Base-by-base conservation (phyloP, 1,284 basidiomycete genomes). In the Cystobasidium sp. region DNA sequence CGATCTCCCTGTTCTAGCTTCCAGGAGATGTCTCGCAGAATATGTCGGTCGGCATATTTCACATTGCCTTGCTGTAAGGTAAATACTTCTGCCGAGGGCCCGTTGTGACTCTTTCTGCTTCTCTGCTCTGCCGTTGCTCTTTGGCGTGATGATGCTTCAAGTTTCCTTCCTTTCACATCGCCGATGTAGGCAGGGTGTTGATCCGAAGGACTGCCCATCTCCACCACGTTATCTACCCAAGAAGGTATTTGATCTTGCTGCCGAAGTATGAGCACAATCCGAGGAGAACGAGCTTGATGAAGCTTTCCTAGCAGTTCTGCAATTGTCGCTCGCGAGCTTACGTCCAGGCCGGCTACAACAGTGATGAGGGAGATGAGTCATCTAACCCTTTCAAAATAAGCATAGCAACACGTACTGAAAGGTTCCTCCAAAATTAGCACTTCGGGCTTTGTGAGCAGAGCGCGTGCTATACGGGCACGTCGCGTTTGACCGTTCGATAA, bases 401-500 rank as follows among this genome's bases (percentile, higher is more conserved):
- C 56, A 24, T 22, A 16, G 16, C 86, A 71, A 80, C 6, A 89
- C 90, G 90, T 47, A 93, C 77, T 84, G 75, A 77, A 83, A 0
- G 94, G 93, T 80, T 96, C 94, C 77, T 96, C 93, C 14, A 97
- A 84, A 1, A 96, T 82, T 22, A 96, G 81, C 61, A 97, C 78
- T 74, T 88, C 86, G 0, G 93, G 91, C 52, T 86, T 84, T 18
- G 83, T 84, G 52, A 97, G 82, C 9, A 98, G 82, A 0, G 92
- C 91, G 77, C 88, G 88, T 2, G 92, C 85, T 58, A 99, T 92
- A 63, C 94, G 85, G 4, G 94, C 94, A 31, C 93, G 84, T 47
- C 96, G 84, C 22, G 90, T 97, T 84, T 99, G 96, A 0, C 96
- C 96, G 78, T 96, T 96, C 76, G 91, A 93, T 64, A 98, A 82